Evolutionary conservation across 768 basidiomycete genomes (phyloP), one percentile per base, ranked within the genome.

Genomic region (Leccinum subtestaceum): DNA sequence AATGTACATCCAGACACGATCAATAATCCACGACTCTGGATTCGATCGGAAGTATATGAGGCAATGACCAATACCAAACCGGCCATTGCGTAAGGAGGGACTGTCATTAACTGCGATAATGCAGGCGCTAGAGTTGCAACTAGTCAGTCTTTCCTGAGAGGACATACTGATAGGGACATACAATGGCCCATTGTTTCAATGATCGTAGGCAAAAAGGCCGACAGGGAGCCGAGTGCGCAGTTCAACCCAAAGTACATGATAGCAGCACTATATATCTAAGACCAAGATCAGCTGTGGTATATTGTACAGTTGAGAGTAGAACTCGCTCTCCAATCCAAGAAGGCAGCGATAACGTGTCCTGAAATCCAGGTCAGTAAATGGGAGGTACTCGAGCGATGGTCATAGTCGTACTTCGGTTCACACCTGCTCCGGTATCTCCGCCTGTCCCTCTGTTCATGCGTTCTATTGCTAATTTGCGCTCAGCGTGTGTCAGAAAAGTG

Each of bases 121-220:
- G 80, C 81, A 52, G 75, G 65, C 15, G 76, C 80, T 81, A 53
- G 12, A 21, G 53, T 58, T 9, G 7, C 69, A 32, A 31, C n/a
- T 7, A 11, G 21, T 63, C 38, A 56, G 38, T 21, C 12, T 5
- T 31, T 23, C 17, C 21, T 4, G 23, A 25, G 7, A 15, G 48
- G 21, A 40, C 12, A n/a, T 9, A 4, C 3, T 0, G 21, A 10
- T n/a, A 31, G 2, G 43, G 49, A 63, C 77, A 27, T 63, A 81
- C 80, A 76, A 65, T 74, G 74, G 8, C 78, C 80, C 67, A 81
- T 80, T 0, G 80, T 81, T 60, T 72, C 75, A 29, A 84, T 81
- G 63, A 84, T 82, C 0, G 81, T 84, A 2, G 83, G 83, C 21
- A 84, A 69, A 70, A 84, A 84, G 1, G 83, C 80, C 2, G 78